Evolutionary conservation across 352 stramenopile genomes (phyloP), one percentile per base, ranked within the genome.

Genomic region (Globisporangium paddicum): DNA sequence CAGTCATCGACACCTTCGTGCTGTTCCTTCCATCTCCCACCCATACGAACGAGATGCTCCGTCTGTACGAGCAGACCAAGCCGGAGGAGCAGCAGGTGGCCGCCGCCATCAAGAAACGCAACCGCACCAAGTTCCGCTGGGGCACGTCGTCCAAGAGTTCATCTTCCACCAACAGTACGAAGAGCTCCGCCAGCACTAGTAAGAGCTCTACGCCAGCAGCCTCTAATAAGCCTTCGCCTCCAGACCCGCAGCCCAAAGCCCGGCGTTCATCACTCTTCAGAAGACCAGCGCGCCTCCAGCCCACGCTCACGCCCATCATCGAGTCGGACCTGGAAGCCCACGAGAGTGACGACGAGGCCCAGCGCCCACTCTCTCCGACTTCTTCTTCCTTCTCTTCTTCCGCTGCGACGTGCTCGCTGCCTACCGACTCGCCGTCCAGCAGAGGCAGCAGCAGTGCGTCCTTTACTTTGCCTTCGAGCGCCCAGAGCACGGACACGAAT

Each of bases 31-130:
- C 34, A 58, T 35, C 32, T 35, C 23, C 18, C 50, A 7, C 28
- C n/a, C n/a, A n/a, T n/a, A n/a, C n/a, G 10, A 47, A 28, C 23
- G 26, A 37, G 19, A 63, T 51, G 40, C 40, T 66, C 18, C 52
- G n/a, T 5, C 46, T 32, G 19, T 62, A 66, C 37, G 60, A 66
- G 34, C 32, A 41, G 53, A 66, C 60, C 35, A 66, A 62, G 38
- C 55, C 60, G 14, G 21, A 25, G n/a, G 60, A 66, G 28, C 53
- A 55, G 34, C 52, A 61, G 55, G 44, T 46, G 19, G 19, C 18
- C 14, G 41, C 61, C 11, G 51, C 61, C 6, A 40, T 64, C 55
- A 64, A 42, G 40, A 52, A 64, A 38, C 56, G 55, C 46, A 54
- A 52, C 7, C 55, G 61, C 30, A 60, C 46, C 16, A 62, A 56